Base-by-base conservation (phyloP, 2,329 filamentous ascomycete genomes). In the Paramyrothecium roridum region DNA sequence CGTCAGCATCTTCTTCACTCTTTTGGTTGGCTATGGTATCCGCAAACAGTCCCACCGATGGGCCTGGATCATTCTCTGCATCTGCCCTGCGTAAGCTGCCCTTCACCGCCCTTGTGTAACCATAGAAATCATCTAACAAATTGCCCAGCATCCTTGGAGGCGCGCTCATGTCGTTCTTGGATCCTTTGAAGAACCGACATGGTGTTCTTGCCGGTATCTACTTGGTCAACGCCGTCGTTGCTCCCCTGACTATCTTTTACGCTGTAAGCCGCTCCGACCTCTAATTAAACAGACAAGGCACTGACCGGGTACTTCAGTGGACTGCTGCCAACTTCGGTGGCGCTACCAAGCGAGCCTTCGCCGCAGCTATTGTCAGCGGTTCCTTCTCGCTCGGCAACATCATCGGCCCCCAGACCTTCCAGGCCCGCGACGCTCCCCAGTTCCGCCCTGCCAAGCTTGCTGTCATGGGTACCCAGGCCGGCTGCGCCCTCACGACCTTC, bases 391-490 rank as follows among this genome's bases (percentile, higher is more conserved):
- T 81, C 4, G 80, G 79, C 17, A 84, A 82, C 64, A 80, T 83
- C 54, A 83, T 84, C 57, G 80, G 81, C 0, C 81, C 81, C 1
- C 78, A 83, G 63, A 83, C 80, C 3, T 83, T 84, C 69, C 78
- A 78, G 60, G 72, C 72, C 2, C 70, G 70, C 45, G 80, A 84
- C 56, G 78, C 75, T 0, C 82, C 81, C 1, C 69, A 78, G 3
- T 83, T 79, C 59, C 73, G 75, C 13, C 80, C 79, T 1, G 82
- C 80, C 17, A 82, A 83, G 63, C 74, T 84, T 22, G 76, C 80
- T 17, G 78, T 84, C 54, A 74, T 85, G 66, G 78, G 72, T 12
- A 82, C 79, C 4, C 76, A 80, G 56, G 73, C 73, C 12, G 77
- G 69, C 17, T 75, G 73, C 53, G 74, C 72, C 16, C 23, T 72